A percentile compares a stretch with the other conserved stretches of the same genome.
These are phyloP conservation scores for Cubamyces sp. DNA, from an alignment of 768 basidiomycete species.

Conservation along the genomic window DNA sequence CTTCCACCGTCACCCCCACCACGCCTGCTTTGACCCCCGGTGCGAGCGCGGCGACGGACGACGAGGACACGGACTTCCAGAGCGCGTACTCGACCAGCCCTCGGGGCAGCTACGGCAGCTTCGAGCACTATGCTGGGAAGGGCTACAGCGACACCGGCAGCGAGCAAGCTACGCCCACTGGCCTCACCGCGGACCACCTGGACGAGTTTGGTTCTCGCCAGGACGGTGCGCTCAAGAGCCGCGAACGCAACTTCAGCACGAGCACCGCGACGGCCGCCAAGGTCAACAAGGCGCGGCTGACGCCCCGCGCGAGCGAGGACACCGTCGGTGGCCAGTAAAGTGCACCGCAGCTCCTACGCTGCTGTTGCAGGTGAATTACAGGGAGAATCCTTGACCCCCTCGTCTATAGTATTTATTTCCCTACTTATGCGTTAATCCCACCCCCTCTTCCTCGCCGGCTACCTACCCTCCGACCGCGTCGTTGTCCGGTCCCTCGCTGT, in stretches of 20 bases:
- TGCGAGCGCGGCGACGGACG: slow-evolving; percentile 54
- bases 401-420: slow-evolving; percentile 27
- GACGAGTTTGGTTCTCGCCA: slow-evolving; percentile 35
- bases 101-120: slow-evolving; percentile 64
- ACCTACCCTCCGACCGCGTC: slow-evolving; percentile 1
- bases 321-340: slow-evolving; percentile 35
- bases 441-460: slow-evolving; percentile 8
- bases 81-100: slow-evolving; percentile 83
- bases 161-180: slow-evolving; percentile 33
- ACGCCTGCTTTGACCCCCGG: slow-evolving; percentile 39
- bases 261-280: slow-evolving; percentile 52
- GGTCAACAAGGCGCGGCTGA: slow-evolving; percentile 35
- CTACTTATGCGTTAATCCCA: slow-evolving; percentile 25
- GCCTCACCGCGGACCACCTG: slow-evolving; percentile 30
- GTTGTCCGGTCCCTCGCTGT: slow-evolving; percentile 7
- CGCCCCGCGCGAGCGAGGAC: slow-evolving; percentile 42
- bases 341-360: not conserved
- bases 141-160: slow-evolving; percentile 20
- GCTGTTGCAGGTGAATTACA: slow-evolving; percentile 27
- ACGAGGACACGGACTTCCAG: slow-evolving; percentile 86
- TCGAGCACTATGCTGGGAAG: slow-evolving; percentile 31
- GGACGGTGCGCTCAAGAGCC: slow-evolving; percentile 35
- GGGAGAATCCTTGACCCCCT: slow-evolving; percentile 7
- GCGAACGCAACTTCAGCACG: slow-evolving; percentile 60
- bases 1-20: slow-evolving; percentile 35